A percentile compares a stretch with the other conserved stretches of the same genome.
phyloP scores from a whole-genome alignment of 1,139 yeast species.

The Pichia sp. region DNA sequence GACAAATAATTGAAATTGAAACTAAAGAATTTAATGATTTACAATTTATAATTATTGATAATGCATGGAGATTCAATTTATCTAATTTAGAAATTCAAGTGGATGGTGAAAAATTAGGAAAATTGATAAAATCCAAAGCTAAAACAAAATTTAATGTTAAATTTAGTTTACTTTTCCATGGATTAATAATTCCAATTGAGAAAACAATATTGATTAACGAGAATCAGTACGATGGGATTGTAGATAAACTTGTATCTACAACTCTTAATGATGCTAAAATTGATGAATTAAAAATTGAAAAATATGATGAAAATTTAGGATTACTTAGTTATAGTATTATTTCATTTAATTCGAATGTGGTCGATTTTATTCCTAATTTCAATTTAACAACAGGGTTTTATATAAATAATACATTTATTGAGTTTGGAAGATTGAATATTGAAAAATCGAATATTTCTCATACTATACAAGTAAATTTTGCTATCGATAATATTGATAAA shows the following conservation, averaged over 20 bases:
- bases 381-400: not conserved
- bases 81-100: not conserved
- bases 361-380: not conserved
- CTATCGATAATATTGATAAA: slow-evolving; percentile 5
- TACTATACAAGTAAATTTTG: not conserved
- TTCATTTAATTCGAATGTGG: not conserved
- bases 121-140: not conserved
- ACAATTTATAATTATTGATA: not conserved
- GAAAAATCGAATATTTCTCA: not conserved
- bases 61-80: slow-evolving; percentile 2
- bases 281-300: not conserved
- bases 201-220: not conserved
- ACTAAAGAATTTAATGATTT: not conserved
- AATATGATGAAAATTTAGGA: slow-evolving; percentile 2
- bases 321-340: slow-evolving; percentile 1
- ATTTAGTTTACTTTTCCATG: not conserved
- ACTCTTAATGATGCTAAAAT: not conserved
- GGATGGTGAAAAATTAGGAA: slow-evolving; percentile 1
- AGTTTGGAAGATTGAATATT: not conserved
- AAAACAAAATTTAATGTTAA: not conserved
- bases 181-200: not conserved
- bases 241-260: not conserved
- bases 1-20: not conserved
- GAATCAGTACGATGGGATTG: not conserved
- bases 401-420: not conserved